phyloP scores from a whole-genome alignment of 2,329 filamentous ascomycete genomes.

The Penicillium thymicola region DNA sequence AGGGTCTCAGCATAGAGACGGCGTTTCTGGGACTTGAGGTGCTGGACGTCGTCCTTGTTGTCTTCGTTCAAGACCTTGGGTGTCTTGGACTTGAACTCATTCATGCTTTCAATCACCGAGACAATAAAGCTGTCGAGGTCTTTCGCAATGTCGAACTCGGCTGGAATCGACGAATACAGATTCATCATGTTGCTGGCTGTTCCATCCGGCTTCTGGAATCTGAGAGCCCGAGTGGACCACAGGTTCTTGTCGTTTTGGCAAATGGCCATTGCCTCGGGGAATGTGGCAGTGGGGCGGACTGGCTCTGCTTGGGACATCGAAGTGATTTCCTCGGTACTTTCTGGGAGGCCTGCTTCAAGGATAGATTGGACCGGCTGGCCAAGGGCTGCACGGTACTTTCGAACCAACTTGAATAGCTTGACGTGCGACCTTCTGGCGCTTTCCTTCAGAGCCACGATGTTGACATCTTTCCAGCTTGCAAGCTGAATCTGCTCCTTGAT shows the following conservation, averaged over 20 bases:
- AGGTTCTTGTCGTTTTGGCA: slow-evolving; percentile 28
- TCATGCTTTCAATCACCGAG: slow-evolving; percentile 64
- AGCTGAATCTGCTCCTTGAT: slow-evolving; percentile 91
- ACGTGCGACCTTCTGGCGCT: slow-evolving; percentile 87
- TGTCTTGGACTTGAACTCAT: slow-evolving; percentile 77
- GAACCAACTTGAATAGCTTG: slow-evolving; percentile 85
- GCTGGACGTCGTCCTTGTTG: slow-evolving; percentile 77
- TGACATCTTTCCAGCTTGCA: slow-evolving; percentile 97
- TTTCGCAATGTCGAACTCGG: slow-evolving; percentile 54
- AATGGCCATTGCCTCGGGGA: slow-evolving; percentile 32
- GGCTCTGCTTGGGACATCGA: slow-evolving; percentile 8
- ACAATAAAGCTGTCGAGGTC: slow-evolving; percentile 67
- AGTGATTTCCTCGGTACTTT: slow-evolving; percentile 33
- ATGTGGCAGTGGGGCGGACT: slow-evolving; percentile 17
- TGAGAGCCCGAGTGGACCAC: slow-evolving; percentile 52
- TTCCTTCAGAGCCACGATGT: slow-evolving; percentile 82
- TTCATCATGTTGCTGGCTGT: slow-evolving; percentile 73
- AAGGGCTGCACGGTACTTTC: slow-evolving; percentile 80
- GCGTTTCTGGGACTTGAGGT: slow-evolving; percentile 85
- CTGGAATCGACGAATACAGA: slow-evolving; percentile 54
- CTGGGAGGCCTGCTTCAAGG: slow-evolving; percentile 32
- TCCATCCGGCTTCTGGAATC: slow-evolving; percentile 67
- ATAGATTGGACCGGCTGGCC: slow-evolving; percentile 70
- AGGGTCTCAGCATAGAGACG: slow-evolving; percentile 87
- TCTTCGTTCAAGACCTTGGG: slow-evolving; percentile 78